Evolutionary conservation across 2,329 filamentous ascomycete genomes (phyloP).

Genomic region (Colletotrichum costaricense): DNA sequence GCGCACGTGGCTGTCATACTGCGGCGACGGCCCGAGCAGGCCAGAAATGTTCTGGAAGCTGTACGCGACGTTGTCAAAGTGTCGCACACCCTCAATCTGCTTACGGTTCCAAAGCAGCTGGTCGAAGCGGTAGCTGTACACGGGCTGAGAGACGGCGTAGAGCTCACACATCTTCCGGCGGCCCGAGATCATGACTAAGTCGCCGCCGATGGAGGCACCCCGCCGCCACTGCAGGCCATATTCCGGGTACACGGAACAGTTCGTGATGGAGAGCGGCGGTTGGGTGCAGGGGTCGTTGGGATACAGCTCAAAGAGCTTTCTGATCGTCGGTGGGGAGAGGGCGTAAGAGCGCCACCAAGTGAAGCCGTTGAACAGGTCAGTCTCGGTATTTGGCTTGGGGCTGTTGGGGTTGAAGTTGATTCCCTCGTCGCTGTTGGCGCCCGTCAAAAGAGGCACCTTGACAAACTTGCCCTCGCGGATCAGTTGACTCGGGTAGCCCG

Average conservation of each 20-base stretch:
- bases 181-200: conserved; percentile 60
- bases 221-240: conserved; percentile 58
- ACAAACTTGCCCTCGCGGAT: conserved; percentile 54
- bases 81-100: conserved; percentile 53
- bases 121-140: conserved; percentile 63
- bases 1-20: conserved; percentile 50
- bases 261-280: conserved; percentile 54
- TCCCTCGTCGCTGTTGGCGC: conserved; percentile 62
- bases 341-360: conserved; percentile 58
- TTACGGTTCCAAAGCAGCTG: conserved; percentile 55
- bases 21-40: conserved; percentile 55
- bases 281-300: conserved; percentile 59
- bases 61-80: conserved; percentile 62
- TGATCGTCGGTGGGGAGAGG: conserved; percentile 55
- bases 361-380: conserved; percentile 54
- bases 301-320: conserved; percentile 57
- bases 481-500: conserved; percentile 58
- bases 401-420: conserved; percentile 51
- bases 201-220: conserved; percentile 56
- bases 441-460: conserved; percentile 56
- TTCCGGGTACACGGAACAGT: conserved; percentile 44
- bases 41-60: conserved; percentile 63
- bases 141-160: conserved; percentile 47
- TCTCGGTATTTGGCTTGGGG: conserved; percentile 52
- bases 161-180: conserved; percentile 57